phyloP scores from a whole-genome alignment of 345 rosid species.

The Iberis pinnata region DNA sequence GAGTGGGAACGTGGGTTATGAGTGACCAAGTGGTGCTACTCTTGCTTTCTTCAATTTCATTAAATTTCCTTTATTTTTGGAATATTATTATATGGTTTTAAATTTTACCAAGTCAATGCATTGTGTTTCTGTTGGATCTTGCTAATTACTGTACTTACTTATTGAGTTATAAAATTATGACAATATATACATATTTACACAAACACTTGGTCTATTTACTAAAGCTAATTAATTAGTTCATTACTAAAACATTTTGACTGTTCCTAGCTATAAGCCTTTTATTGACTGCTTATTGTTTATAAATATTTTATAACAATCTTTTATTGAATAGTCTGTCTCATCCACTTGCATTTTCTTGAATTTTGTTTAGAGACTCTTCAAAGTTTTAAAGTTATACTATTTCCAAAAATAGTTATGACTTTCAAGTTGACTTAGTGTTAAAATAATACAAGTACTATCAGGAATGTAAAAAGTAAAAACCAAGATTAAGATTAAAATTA shows the following conservation, averaged over 20 bases:
- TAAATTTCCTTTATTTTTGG: constrained; percentile 20
- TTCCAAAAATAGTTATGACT: neutral
- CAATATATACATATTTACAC: neutral
- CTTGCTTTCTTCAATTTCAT: constrained; percentile 27
- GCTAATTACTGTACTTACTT: no score
- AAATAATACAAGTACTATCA: neutral
- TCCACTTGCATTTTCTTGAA: constrained; percentile 13
- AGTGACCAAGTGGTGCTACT: constrained; percentile 36
- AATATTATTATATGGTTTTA: constrained; percentile 7
- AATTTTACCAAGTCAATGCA: constrained; percentile 22
- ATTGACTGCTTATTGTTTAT: neutral
- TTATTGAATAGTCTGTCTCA: neutral
- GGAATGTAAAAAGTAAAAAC: constrained; percentile 6
- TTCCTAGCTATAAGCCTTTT: neutral
- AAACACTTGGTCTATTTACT: neutral
- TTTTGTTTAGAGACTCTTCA: constrained; percentile 3
- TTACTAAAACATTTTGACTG: neutral
- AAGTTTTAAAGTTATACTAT: neutral
- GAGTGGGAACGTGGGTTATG: constrained; percentile 37
- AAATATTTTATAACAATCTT: neutral
- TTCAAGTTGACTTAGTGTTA: neutral
- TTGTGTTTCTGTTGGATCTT: constrained; percentile 11
- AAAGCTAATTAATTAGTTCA: neutral
- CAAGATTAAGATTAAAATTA: neutral
- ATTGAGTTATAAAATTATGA: neutral